Evolutionary conservation across 495 filamentous ascomycete genomes (phyloP).

Genomic region (Daldinia childiae): DNA sequence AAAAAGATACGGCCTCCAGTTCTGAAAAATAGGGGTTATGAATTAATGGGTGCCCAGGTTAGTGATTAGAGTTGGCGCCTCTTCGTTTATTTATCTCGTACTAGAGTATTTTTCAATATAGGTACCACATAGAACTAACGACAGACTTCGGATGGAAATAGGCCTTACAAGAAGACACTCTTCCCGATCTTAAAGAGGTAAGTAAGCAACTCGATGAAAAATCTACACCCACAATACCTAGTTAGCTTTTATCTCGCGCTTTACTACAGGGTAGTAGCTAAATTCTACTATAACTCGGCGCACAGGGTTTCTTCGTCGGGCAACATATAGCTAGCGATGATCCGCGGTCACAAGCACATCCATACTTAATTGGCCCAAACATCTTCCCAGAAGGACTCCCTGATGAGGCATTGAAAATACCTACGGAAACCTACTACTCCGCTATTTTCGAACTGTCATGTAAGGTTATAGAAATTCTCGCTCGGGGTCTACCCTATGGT

Average conservation of each 20-base stretch:
- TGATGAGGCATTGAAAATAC: conserved; percentile 30
- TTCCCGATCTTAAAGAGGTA: conserved; percentile 58
- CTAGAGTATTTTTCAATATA: not conserved
- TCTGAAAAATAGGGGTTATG: conserved; percentile 62
- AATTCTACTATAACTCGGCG: not conserved
- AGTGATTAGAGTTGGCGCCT: not conserved
- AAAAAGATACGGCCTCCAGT: conserved; percentile 48
- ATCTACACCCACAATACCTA: not conserved
- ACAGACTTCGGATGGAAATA: not conserved
- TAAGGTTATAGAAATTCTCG: conserved; percentile 50
- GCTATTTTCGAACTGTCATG: conserved; percentile 47
- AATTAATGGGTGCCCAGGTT: conserved; percentile 57
- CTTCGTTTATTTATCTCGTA: not conserved
- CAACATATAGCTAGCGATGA: conserved; percentile 56
- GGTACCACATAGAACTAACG: conserved; percentile 6
- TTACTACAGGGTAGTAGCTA: not conserved
- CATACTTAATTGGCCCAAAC: conserved; percentile 57
- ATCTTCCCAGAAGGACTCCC: conserved; percentile 53
- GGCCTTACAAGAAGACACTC: conserved; percentile 56
- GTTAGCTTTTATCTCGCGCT: not conserved
- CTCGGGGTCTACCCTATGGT: conserved; percentile 52
- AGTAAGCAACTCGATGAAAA: not conserved
- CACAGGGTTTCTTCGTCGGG: conserved; percentile 58
- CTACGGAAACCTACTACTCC: conserved; percentile 46
- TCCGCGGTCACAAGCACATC: conserved; percentile 49